Conservation (phyloP, 805 yeast genomes). For the Yarrowia osloensis region DNA sequence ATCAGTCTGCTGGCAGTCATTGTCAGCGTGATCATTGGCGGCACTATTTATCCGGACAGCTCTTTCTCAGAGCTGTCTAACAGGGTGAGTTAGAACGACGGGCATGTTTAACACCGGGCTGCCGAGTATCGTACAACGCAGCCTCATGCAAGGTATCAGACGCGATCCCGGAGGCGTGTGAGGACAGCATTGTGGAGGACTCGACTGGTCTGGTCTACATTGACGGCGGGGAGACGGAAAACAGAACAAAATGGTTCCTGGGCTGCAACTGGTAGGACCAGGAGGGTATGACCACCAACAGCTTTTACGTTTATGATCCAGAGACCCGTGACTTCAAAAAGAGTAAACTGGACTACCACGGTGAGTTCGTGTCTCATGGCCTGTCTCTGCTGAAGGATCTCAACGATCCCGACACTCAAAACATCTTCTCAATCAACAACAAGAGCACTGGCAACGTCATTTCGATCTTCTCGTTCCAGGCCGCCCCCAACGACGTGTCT, state of each 20-base stretch:
- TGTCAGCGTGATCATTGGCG: neutral
- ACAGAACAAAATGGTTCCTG: slow-evolving; percentile 12
- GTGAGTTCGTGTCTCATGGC: slow-evolving; percentile 16
- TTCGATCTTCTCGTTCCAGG: neutral
- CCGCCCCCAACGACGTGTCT: neutral
- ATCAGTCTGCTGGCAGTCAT: neutral
- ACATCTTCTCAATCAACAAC: slow-evolving; percentile 15
- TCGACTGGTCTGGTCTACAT: slow-evolving; percentile 4
- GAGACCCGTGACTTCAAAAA: neutral
- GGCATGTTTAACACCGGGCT: neutral
- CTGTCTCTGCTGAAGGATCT: slow-evolving; percentile 1
- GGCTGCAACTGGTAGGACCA: slow-evolving; percentile 21
- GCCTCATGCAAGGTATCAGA: neutral
- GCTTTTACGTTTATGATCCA: slow-evolving; percentile 7
- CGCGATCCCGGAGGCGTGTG: neutral
- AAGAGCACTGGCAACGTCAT: slow-evolving; percentile 11
- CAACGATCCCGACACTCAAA: neutral
- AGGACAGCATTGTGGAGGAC: slow-evolving; percentile 6
- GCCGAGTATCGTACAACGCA: neutral
- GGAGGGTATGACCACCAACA: neutral
- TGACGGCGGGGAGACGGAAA: neutral
- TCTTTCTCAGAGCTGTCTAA: slow-evolving; percentile 5
- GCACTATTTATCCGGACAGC: slow-evolving; percentile 3
- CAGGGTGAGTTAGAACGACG: slow-evolving; percentile 4
- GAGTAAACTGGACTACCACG: neutral